Conservation (phyloP, 2,329 filamentous ascomycete species). For the Trichoderma simmonsii region DNA sequence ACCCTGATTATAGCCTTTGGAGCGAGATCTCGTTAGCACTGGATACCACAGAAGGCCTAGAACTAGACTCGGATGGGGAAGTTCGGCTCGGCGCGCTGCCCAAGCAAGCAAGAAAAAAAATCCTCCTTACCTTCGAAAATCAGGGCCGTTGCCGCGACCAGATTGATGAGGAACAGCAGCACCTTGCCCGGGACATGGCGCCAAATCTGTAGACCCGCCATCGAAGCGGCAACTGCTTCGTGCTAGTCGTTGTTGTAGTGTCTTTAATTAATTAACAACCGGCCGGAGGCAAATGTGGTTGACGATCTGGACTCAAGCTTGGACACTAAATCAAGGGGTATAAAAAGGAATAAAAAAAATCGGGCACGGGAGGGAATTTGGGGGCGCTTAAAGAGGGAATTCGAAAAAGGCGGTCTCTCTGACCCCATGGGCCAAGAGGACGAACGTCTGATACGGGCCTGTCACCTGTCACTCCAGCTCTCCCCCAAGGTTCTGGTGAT, state of each 20-base stretch:
- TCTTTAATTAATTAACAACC: background rate
- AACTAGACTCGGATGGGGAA: background rate
- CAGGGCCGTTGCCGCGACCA: constrained; percentile 25
- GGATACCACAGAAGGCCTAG: background rate
- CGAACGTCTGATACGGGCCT: background rate
- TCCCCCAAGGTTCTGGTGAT: background rate
- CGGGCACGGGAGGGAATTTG: background rate
- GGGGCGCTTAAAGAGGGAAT: background rate
- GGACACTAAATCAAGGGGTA: background rate
- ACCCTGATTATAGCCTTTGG: constrained; percentile 50
- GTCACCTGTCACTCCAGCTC: background rate
- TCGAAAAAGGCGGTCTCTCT: background rate
- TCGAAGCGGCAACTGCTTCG: background rate
- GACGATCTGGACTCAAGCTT: constrained; percentile 2
- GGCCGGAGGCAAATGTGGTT: background rate
- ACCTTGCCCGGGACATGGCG: constrained; percentile 25
- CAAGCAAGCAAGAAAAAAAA: background rate
- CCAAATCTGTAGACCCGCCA: constrained; percentile 23
- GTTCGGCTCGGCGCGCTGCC: background rate
- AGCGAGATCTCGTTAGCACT: background rate
- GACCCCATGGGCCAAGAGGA: background rate
- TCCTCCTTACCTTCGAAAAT: constrained; percentile 23
- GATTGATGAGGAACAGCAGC: constrained; percentile 24
- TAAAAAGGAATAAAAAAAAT: background rate
- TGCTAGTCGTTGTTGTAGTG: background rate